A percentile compares a stretch with the other conserved stretches of the same genome.
Evolutionary conservation across 1,284 basidiomycete genomes (phyloP).

Genomic region (Cutaneotrichosporon cutaneum): DNA sequence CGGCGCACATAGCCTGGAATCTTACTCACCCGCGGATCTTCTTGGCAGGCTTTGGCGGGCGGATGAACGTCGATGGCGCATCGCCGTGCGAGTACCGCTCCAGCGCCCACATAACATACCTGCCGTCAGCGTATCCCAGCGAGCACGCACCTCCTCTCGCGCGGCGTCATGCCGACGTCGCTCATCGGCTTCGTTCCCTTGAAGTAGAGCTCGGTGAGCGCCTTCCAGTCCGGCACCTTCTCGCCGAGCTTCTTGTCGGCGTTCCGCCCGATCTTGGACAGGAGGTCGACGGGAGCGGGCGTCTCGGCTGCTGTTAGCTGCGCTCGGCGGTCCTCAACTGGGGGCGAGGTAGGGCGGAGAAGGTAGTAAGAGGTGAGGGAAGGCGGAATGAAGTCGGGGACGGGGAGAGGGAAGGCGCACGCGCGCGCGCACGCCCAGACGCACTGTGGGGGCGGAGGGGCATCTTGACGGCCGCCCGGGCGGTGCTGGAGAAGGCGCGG

Average conservation of each 20-base stretch:
- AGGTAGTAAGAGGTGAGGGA: background rate
- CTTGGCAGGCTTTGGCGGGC: slow-evolving; percentile 38
- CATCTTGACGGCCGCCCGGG: slow-evolving; percentile 29
- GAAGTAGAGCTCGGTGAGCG: slow-evolving; percentile 37
- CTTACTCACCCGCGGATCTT: slow-evolving; percentile 47
- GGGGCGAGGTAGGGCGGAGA: background rate
- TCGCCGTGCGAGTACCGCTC: slow-evolving; percentile 42
- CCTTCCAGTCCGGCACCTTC: slow-evolving; percentile 42
- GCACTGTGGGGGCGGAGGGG: slow-evolving; percentile 32
- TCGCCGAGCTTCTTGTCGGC: slow-evolving; percentile 43
- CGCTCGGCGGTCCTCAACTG: no score
- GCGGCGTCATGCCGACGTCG: slow-evolving; percentile 37
- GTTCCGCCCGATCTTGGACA: slow-evolving; percentile 43
- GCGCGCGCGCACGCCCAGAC: slow-evolving; percentile 11
- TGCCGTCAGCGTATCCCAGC: background rate
- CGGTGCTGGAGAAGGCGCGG: slow-evolving; percentile 27
- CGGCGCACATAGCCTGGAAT: background rate
- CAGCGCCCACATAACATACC: slow-evolving; percentile 41
- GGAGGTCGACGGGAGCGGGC: slow-evolving; percentile 35
- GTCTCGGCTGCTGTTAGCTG: slow-evolving; percentile 29
- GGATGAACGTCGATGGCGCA: slow-evolving; percentile 34
- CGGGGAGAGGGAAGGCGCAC: background rate
- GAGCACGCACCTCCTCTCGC: slow-evolving; percentile 43
- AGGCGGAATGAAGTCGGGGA: background rate
- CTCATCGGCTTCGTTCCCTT: slow-evolving; percentile 36